phyloP scores from a whole-genome alignment of 495 filamentous ascomycete species.

The Neurospora cerealis region DNA sequence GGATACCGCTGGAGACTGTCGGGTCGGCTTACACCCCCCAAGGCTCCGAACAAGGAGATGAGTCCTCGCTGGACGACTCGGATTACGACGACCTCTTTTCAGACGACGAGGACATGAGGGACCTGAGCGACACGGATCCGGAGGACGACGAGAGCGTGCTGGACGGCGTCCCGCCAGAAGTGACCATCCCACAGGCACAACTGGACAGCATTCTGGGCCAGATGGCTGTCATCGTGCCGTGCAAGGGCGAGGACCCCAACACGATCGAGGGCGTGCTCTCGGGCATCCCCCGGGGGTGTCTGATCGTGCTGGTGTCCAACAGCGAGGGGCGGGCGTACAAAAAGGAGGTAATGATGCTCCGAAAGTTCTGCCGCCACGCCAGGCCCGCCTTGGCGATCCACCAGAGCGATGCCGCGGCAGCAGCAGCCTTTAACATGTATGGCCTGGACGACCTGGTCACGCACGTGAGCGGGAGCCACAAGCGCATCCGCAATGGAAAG shows the following conservation, averaged over 20 bases:
- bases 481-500: slow-evolving; percentile 18
- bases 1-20: not conserved
- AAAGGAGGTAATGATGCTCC: slow-evolving; percentile 7
- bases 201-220: slow-evolving; percentile 4
- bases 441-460: slow-evolving; percentile 11
- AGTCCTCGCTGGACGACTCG: not conserved
- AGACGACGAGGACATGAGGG: not conserved
- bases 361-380: slow-evolving; percentile 1
- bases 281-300: slow-evolving; percentile 14
- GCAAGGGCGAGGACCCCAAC: slow-evolving; percentile 15
- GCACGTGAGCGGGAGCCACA: not conserved
- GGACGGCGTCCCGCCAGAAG: not conserved
- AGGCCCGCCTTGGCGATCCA: slow-evolving; percentile 14
- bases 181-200: not conserved
- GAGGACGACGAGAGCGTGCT: not conserved
- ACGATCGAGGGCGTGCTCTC: slow-evolving; percentile 20
- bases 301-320: slow-evolving; percentile 21
- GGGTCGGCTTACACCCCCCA: not conserved
- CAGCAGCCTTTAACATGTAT: slow-evolving; percentile 6
- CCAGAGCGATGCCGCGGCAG: slow-evolving; percentile 17
- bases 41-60: not conserved
- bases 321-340: slow-evolving; percentile 6
- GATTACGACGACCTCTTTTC: not conserved
- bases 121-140: not conserved
- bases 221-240: slow-evolving; percentile 21